Evolutionary conservation across 352 stramenopile species (phyloP), one percentile per base, ranked within the genome.

Genomic region (Pythium brachiatum): DNA sequence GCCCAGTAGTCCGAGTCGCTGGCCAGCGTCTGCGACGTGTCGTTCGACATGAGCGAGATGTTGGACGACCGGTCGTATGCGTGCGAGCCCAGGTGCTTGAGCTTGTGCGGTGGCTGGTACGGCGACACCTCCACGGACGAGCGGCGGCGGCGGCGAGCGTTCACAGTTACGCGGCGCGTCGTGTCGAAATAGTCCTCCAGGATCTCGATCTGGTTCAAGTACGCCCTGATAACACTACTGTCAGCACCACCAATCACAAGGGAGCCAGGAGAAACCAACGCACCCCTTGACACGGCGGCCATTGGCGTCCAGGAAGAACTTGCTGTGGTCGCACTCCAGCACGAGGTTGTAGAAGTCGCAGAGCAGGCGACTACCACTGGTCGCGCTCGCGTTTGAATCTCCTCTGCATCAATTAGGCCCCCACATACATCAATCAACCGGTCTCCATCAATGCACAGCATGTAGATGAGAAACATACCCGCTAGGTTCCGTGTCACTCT

Each of bases 281-380:
- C 46, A 72, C 68, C 79, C 81, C 70, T 82, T 78, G 13, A 89
- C 47, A 27, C 68, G 77, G 29, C 84, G 74, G n/a, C 80, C 81
- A 11, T 74, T 57, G 15, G 55, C 54, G 67, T 92, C 75, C 27
- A 88, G 60, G 56, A 85, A 89, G 62, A 73, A 89, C 26, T 79
- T 76, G 60, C 74, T 86, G 66, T 87, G 79, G 55, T 89, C 80
- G 25, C 76, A 77, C 53, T 92, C 83, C 20, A 94, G 70, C 53
- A 91, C 72, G 53, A 83, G 80, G 62, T 86, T 90, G 72, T 92
- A 94, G 61, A 90, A 88, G 29, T 86, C 74, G 23, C 83, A 92
- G 21, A 94, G 68, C 73, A 94, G 68, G 46, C 83, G 83, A 59
- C 81, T 86, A 13, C 86, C 85, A 1, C 78, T 80, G 3, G 83